Evolutionary conservation across 306 rosid species (phyloP).

Genomic region (Begonia masoniana): DNA sequence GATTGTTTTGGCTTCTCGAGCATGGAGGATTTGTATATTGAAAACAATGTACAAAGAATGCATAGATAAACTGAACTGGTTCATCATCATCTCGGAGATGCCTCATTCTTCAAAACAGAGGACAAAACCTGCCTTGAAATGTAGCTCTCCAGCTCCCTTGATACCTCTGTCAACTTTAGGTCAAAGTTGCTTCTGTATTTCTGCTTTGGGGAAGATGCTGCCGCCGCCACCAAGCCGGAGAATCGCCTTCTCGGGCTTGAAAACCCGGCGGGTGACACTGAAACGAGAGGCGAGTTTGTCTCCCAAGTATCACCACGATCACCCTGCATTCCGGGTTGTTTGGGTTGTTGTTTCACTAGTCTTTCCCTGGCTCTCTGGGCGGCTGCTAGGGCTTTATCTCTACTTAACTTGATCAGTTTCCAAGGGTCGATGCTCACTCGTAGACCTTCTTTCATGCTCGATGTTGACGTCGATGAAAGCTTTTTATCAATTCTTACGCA

Average conservation of each 20-base stretch:
- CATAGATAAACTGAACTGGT: too few relatives aligned
- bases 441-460: conserved; percentile 45
- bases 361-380: conserved; percentile 78
- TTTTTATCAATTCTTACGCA: conserved; percentile 69
- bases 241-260: conserved; percentile 85
- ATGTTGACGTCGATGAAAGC: conserved; percentile 26
- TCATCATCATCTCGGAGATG: conserved; percentile 35
- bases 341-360: conserved; percentile 38
- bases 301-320: conserved; percentile 68
- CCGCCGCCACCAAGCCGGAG: conserved; percentile 22
- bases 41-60: too few relatives aligned
- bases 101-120: conserved; percentile 62
- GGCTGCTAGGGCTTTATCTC: conserved; percentile 67
- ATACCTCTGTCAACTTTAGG: conserved; percentile 72
- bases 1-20: too few relatives aligned
- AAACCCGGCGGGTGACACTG: conserved; percentile 13
- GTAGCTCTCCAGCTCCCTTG: conserved; percentile 91
- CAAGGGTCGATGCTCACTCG: conserved; percentile 75
- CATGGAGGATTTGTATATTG: too few relatives aligned
- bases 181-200: conserved; percentile 74
- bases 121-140: conserved; percentile 83
- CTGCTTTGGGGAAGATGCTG: conserved; percentile 51
- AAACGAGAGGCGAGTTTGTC: conserved; percentile 41
- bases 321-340: conserved; percentile 24
- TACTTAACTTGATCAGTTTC: conserved; percentile 67